phyloP scores from a whole-genome alignment of 495 filamentous ascomycete species.

The Penicillium pancosmium region DNA sequence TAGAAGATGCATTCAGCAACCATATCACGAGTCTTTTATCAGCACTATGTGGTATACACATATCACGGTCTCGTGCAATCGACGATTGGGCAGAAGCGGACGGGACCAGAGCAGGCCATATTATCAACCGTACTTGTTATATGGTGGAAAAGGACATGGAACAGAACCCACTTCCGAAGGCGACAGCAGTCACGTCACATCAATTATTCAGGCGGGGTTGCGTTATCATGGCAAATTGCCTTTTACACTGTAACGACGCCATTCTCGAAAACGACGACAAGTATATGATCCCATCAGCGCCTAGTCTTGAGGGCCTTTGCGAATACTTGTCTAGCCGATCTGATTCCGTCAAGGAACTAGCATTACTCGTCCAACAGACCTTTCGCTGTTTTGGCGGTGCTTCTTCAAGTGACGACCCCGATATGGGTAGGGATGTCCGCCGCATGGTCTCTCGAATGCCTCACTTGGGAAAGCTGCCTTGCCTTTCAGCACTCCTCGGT shows the following conservation, averaged over 20 bases:
- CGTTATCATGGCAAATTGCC: constrained; percentile 37
- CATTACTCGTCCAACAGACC: constrained; percentile 38
- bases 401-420: constrained; percentile 26
- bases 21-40: constrained; percentile 44
- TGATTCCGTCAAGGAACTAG: constrained; percentile 42
- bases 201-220: constrained; percentile 41
- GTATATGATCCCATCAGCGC: constrained; percentile 8
- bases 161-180: not conserved
- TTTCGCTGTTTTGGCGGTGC: constrained; percentile 39
- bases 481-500: constrained; percentile 35
- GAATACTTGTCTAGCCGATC: constrained; percentile 30
- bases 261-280: constrained; percentile 9
- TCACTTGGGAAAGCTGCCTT: constrained; percentile 21
- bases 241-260: constrained; percentile 38
- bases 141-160: constrained; percentile 32
- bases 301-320: constrained; percentile 20
- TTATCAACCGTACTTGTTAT: constrained; percentile 31
- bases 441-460: constrained; percentile 34
- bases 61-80: constrained; percentile 38
- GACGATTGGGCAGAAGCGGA: constrained; percentile 13
- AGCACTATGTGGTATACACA: constrained; percentile 48
- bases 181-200: constrained; percentile 21
- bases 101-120: constrained; percentile 31
- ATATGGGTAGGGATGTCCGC: constrained; percentile 31
- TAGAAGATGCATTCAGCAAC: constrained; percentile 49